These are phyloP conservation scores for Claviceps pusilla DNA, from an alignment of 2,329 filamentous ascomycete genomes.

Conservation along the genomic window DNA sequence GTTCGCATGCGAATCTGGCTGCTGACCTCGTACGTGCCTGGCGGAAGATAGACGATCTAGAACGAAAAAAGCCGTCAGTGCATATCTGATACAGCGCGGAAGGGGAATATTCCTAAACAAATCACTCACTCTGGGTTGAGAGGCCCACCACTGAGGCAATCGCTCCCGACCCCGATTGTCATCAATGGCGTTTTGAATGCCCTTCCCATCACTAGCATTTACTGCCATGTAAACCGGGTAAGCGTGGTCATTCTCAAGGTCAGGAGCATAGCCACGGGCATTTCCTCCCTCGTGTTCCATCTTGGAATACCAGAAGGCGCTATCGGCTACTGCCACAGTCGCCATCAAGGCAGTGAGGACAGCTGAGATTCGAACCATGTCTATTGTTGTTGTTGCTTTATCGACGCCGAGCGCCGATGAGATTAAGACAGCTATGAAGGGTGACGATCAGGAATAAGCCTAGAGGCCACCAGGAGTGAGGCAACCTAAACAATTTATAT, in stretches of 20 bases:
- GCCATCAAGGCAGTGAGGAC: conserved; percentile 7
- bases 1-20: conserved; percentile 26
- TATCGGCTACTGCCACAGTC: conserved; percentile 9
- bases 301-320: conserved; percentile 27
- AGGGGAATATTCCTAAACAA: too few relatives aligned
- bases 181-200: conserved; percentile 25
- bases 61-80: not conserved
- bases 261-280: conserved; percentile 25
- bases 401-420: not conserved
- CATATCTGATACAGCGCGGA: not conserved
- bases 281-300: conserved; percentile 24
- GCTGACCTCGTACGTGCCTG: conserved; percentile 25
- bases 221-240: conserved; percentile 26
- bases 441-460: not conserved
- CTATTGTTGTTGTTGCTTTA: not conserved
- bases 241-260: conserved; percentile 21
- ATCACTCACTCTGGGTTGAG: conserved; percentile 23
- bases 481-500: not conserved
- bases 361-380: conserved; percentile 8
- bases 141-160: conserved; percentile 24
- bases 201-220: conserved; percentile 19
- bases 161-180: conserved; percentile 19
- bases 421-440: not conserved
- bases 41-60: conserved; percentile 26
- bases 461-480: not conserved